Base-by-base conservation (phyloP, 106 monocot genomes). In the Narthecium ossifragum region DNA sequence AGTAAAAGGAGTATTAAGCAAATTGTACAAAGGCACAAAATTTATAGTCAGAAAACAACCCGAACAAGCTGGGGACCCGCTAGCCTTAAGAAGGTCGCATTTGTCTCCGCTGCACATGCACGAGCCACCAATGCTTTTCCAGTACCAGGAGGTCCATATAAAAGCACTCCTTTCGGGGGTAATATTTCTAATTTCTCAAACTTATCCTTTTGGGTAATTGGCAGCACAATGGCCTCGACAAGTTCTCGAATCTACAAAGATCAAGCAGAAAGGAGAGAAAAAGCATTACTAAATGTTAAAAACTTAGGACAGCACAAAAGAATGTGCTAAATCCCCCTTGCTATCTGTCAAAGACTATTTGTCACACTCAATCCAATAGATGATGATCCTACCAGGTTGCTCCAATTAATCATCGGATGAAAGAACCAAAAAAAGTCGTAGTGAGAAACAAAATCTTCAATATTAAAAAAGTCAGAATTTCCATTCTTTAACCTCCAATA, bases 121-220 rank as follows among this genome's bases (percentile, higher is more conserved):
- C 85, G 82, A 38, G 93, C 93, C 93, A 93, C 89, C 55, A 93
- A 55, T 40, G 93, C 89, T 67, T 93, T 93, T n/a, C 88, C 88
- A 31, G 85, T 89, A 54, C 93, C 88, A 58, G 85, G 82, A 20
- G 88, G 88, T 46, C 93, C 93, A 80, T 93, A 93, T 46, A 93
- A 61, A 66, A 93, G 88, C 36, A 93, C 88, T 43, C 93, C 88
- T 70, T 93, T 93, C 34, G 85, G 88, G 31, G 88, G 88, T 50
- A 78, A 75, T 49, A 93, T 70, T 14, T 88, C 92, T 51, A 93
- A 71, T 39, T 85, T 88, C 51, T 93, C 81, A 63, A 93, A 93
- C 47, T 85, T 78, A 34, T 93, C 88, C 59, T 88, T 81, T 50
- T 93, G 88, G 9, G 88, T 88, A 85, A 88, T 79, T 4, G 93